Evolutionary conservation across 352 stramenopile species (phyloP).

Genomic region (Pythium sp.): DNA sequence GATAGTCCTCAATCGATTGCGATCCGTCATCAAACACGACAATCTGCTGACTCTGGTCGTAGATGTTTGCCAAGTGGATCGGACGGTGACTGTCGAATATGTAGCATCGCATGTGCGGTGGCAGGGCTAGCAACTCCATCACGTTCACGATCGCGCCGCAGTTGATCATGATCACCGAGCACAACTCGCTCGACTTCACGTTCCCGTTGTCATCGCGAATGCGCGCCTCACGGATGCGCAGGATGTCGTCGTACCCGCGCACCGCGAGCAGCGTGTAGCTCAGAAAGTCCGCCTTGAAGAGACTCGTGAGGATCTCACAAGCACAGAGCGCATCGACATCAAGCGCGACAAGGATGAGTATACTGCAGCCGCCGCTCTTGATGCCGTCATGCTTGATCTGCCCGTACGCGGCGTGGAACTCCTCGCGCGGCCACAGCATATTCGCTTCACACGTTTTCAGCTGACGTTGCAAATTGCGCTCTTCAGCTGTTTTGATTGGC

Average conservation of each 20-base stretch:
- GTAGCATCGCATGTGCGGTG: conserved; percentile 83
- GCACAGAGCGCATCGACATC: conserved; percentile 95
- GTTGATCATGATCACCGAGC: conserved; percentile 93
- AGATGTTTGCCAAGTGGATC: conserved; percentile 96
- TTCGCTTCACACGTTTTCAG: not conserved
- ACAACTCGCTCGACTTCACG: conserved; percentile 55
- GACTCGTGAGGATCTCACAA: conserved; percentile 90
- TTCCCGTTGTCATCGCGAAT: conserved; percentile 50
- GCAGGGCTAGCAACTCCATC: conserved; percentile 73
- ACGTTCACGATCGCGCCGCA: conserved; percentile 94
- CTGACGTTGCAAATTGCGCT: not conserved
- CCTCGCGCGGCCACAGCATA: conserved; percentile 80
- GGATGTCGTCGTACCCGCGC: conserved; percentile 82
- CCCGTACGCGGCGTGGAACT: conserved; percentile 82
- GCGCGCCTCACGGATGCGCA: conserved; percentile 64
- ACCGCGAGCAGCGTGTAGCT: conserved; percentile 77
- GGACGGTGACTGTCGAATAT: conserved; percentile 95
- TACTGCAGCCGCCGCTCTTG: conserved; percentile 66
- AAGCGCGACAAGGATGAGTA: conserved; percentile 92
- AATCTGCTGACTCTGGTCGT: conserved; percentile 79
- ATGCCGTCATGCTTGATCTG: conserved; percentile 82
- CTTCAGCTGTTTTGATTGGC: not conserved
- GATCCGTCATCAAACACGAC: conserved; percentile 83
- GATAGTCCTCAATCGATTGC: conserved; percentile 67
- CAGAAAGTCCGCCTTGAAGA: conserved; percentile 73